phyloP scores from a whole-genome alignment of 2,329 filamentous ascomycete genomes.

The Pseudogymnoascus sp. region DNA sequence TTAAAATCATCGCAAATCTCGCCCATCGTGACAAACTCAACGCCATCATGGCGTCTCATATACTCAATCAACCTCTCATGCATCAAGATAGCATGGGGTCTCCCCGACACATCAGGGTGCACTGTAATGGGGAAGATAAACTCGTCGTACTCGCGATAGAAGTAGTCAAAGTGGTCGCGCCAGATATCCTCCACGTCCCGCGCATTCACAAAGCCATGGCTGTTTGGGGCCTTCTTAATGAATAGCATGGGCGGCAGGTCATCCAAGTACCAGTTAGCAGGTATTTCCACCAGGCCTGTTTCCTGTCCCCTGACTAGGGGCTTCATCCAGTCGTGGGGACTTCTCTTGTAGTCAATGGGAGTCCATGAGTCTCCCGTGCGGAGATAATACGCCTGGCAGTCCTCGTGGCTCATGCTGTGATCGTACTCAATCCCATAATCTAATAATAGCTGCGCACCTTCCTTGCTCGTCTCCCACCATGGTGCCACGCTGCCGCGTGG shows the following conservation, averaged over 20 bases:
- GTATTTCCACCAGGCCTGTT: constrained; percentile 61
- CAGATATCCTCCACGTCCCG: constrained; percentile 58
- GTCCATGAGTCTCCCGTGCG: constrained; percentile 58
- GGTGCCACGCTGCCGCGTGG: constrained; percentile 66
- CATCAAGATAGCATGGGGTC: constrained; percentile 66
- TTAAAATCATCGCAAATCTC: constrained; percentile 69
- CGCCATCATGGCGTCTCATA: constrained; percentile 53
- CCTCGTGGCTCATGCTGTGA: constrained; percentile 58
- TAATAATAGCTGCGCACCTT: constrained; percentile 57
- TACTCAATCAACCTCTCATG: constrained; percentile 67
- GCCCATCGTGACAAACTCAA: constrained; percentile 63
- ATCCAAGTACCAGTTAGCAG: constrained; percentile 52
- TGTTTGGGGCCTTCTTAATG: constrained; percentile 57
- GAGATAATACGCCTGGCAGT: constrained; percentile 57
- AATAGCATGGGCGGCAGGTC: constrained; percentile 65
- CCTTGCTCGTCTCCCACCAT: constrained; percentile 66
- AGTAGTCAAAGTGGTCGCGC: constrained; percentile 63
- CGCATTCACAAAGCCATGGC: constrained; percentile 49
- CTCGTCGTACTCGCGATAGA: constrained; percentile 68
- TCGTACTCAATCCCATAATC: constrained; percentile 64
- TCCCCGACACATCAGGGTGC: constrained; percentile 64
- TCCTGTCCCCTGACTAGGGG: constrained; percentile 50
- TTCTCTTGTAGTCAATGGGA: constrained; percentile 58
- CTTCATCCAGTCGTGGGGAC: constrained; percentile 59
- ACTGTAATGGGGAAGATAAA: constrained; percentile 73